Percentiles rank a stretch among this genome's conserved stretches.
Evolutionary conservation across 2,329 filamentous ascomycete genomes (phyloP).

Genomic region (Trichoderma hamatum): DNA sequence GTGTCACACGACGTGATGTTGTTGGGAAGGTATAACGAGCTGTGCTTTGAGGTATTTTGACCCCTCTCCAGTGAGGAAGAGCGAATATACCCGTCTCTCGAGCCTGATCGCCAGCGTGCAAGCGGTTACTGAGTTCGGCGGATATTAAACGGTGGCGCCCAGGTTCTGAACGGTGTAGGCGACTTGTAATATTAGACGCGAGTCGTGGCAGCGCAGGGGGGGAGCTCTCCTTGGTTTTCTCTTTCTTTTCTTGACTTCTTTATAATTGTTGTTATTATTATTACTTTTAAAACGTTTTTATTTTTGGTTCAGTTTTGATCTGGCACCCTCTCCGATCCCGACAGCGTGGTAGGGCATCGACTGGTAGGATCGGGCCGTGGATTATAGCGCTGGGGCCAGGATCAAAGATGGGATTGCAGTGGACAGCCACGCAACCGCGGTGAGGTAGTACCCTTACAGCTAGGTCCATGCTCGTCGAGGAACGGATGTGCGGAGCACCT

Average conservation of each 20-base stretch:
- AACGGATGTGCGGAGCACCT: constrained; percentile 14
- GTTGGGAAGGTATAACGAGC: background rate
- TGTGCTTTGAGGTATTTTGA: constrained; percentile 11
- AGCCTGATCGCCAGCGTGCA: background rate
- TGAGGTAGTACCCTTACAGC: background rate
- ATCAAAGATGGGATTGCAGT: constrained; percentile 16
- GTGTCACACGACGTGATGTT: constrained; percentile 15
- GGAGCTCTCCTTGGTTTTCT: background rate
- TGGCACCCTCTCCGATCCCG: constrained; percentile 18
- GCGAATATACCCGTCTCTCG: background rate
- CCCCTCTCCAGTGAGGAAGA: background rate
- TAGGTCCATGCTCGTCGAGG: background rate
- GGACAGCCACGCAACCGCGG: constrained; percentile 21
- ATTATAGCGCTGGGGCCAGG: constrained; percentile 10
- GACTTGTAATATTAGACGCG: background rate
- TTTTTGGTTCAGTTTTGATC: background rate
- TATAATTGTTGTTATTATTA: too few relatives aligned
- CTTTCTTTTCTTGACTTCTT: background rate
- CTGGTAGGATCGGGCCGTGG: constrained; percentile 26
- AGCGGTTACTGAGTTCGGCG: background rate
- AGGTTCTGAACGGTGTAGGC: background rate
- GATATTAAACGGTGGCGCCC: background rate
- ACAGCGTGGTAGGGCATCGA: constrained; percentile 22
- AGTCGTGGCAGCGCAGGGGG: background rate
- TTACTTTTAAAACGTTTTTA: background rate